phyloP scores from a whole-genome alignment of 495 filamentous ascomycete species.

The Neurospora sp. region DNA sequence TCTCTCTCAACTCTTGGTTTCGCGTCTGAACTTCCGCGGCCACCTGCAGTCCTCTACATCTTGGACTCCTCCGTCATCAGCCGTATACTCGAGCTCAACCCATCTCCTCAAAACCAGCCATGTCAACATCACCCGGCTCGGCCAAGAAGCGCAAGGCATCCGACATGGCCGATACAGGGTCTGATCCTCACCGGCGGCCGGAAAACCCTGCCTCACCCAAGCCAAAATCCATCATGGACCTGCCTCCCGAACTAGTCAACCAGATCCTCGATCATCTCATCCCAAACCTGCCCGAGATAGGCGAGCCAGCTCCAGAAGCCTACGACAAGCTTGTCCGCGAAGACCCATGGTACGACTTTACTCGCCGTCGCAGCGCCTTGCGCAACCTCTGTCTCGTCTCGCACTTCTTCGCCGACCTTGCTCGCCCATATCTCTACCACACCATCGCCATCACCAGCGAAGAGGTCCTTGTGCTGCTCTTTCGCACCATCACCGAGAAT shows the following conservation, averaged over 20 bases:
- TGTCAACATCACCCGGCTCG: neutral
- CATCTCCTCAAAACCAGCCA: neutral
- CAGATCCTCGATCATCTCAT: conserved; percentile 16
- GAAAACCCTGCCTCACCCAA: neutral
- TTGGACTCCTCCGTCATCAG: neutral
- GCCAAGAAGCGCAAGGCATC: neutral
- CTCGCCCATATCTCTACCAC: conserved; percentile 21
- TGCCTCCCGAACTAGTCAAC: conserved; percentile 18
- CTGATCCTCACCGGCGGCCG: neutral
- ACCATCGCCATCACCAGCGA: conserved; percentile 14
- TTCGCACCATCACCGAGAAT: conserved; percentile 18
- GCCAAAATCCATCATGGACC: neutral
- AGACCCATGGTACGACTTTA: conserved; percentile 26
- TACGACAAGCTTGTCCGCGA: conserved; percentile 19
- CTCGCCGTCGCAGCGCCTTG: conserved; percentile 19
- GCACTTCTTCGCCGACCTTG: conserved; percentile 8
- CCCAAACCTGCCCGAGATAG: conserved; percentile 17
- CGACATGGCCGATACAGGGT: neutral
- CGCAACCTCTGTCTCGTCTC: conserved; percentile 15
- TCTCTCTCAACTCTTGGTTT: neutral
- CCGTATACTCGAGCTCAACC: neutral
- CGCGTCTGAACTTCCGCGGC: neutral
- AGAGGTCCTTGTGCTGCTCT: conserved; percentile 14
- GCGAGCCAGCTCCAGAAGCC: conserved; percentile 21
- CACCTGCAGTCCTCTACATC: neutral